phyloP scores from a whole-genome alignment of 805 yeast species.

The Torulaspora microellipsoides region DNA sequence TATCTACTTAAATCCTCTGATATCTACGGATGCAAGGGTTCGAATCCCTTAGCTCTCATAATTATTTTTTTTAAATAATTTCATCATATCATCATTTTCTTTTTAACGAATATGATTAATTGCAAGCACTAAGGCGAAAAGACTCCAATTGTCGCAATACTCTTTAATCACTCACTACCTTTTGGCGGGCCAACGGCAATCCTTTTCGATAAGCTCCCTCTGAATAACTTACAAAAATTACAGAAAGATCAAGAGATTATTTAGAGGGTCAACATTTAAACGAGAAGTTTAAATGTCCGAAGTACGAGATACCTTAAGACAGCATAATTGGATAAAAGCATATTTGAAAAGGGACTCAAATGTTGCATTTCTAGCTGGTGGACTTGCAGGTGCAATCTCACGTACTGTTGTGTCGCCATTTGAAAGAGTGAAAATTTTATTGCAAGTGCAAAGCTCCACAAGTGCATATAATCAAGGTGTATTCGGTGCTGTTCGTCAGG shows the following conservation, averaged over 20 bases:
- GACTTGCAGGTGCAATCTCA: constrained; percentile 74
- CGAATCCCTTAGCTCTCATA: constrained; percentile 42
- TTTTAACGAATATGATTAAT: no score
- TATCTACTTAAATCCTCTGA: constrained; percentile 33
- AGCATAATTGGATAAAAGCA: constrained; percentile 7
- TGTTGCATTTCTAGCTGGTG: constrained; percentile 60
- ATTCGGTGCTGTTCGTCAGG: constrained; percentile 64
- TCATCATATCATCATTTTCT: neutral
- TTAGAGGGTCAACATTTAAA: neutral
- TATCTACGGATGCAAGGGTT: constrained; percentile 45
- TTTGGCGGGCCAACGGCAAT: neutral
- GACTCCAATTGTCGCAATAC: neutral
- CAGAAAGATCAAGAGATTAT: neutral
- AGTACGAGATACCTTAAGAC: constrained; percentile 4
- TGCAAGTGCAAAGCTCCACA: constrained; percentile 70
- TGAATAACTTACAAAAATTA: neutral
- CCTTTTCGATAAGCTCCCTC: neutral
- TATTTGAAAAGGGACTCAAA: constrained; percentile 20
- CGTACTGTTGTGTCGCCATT: constrained; percentile 92
- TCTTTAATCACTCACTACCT: neutral
- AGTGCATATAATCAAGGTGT: constrained; percentile 59
- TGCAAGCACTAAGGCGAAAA: no score
- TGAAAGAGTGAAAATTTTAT: constrained; percentile 86
- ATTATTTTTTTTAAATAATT: constrained; percentile 8
- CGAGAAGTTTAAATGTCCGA: constrained; percentile 7